A percentile compares a stretch with the other conserved stretches of the same genome.
Evolutionary conservation across 2,329 filamentous ascomycete genomes (phyloP).

Genomic region (Fonsecaea erecta): DNA sequence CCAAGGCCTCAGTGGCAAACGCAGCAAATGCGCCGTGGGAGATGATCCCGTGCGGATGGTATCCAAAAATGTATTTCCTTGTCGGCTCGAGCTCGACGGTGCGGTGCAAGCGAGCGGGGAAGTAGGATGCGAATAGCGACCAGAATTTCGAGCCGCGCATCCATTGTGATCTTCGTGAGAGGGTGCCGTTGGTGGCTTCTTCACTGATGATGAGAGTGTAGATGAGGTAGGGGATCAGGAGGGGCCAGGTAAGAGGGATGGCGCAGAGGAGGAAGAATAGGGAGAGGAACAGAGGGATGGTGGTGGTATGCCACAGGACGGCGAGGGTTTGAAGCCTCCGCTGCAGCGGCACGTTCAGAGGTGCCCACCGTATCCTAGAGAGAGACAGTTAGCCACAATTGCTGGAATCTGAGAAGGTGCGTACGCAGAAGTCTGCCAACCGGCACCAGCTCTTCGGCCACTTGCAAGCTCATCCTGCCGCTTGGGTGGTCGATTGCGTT

Average conservation of each 20-base stretch:
- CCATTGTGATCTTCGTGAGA: constrained; percentile 75
- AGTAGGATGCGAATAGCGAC: constrained; percentile 90
- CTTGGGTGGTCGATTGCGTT: constrained; percentile 41
- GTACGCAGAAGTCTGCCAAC: constrained; percentile 57
- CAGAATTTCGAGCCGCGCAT: constrained; percentile 76
- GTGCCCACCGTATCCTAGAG: constrained; percentile 77
- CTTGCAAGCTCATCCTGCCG: constrained; percentile 49
- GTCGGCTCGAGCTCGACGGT: constrained; percentile 77
- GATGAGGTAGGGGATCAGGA: constrained; percentile 76
- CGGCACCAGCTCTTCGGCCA: constrained; percentile 58
- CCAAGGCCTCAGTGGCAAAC: constrained; percentile 87
- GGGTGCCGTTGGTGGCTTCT: constrained; percentile 73
- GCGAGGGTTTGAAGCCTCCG: constrained; percentile 78
- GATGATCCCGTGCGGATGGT: constrained; percentile 97
- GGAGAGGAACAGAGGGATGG: constrained; percentile 71
- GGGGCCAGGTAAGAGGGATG: constrained; percentile 89
- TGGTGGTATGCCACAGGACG: constrained; percentile 73
- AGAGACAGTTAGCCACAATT: constrained; percentile 18
- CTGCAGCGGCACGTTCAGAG: constrained; percentile 72
- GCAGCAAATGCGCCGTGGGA: constrained; percentile 93
- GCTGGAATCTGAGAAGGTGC: background rate
- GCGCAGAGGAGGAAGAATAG: constrained; percentile 89
- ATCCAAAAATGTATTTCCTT: constrained; percentile 94
- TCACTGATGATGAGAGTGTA: constrained; percentile 78
- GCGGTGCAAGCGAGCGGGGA: constrained; percentile 85